These are phyloP conservation scores for Citrullus mucosospermus DNA, from an alignment of 306 rosid genomes.

Conservation along the genomic window DNA sequence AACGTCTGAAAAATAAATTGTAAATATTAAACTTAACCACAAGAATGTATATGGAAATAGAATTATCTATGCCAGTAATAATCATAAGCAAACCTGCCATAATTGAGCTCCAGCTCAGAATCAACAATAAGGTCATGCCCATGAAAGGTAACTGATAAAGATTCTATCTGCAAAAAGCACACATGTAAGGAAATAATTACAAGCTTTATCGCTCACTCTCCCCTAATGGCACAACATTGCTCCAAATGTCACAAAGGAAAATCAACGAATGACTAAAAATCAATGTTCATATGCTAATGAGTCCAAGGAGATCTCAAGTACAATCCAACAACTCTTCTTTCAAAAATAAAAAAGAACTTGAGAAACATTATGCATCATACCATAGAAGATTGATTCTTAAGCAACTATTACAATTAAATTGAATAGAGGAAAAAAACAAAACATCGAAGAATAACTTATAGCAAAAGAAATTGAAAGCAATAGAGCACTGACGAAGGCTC, in stretches of 20 bases:
- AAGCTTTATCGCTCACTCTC: background rate
- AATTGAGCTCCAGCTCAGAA: slow-evolving; percentile 87
- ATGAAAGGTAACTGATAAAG: slow-evolving; percentile 87
- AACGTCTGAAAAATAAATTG: slow-evolving; percentile 40
- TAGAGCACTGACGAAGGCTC: background rate
- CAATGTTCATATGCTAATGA: background rate
- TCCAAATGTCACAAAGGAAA: background rate
- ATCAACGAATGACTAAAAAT: background rate
- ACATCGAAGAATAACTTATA: background rate
- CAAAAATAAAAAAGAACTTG: too few relatives aligned
- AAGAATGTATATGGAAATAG: background rate
- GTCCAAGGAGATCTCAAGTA: background rate
- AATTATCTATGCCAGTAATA: background rate
- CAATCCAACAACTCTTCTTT: background rate
- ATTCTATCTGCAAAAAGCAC: slow-evolving; percentile 61
- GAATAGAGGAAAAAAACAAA: background rate
- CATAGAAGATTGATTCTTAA: background rate
- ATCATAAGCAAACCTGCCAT: slow-evolving; percentile 59
- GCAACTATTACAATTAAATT: background rate
- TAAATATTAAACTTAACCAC: background rate
- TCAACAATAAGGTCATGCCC: slow-evolving; percentile 94
- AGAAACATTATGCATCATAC: background rate
- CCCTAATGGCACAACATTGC: background rate
- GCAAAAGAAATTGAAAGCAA: background rate
- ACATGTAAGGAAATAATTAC: slow-evolving; percentile 1